Evolutionary conservation across 2,329 filamentous ascomycete species (phyloP), one percentile per base, ranked within the genome.

Genomic region (Sporothrix mexicana): DNA sequence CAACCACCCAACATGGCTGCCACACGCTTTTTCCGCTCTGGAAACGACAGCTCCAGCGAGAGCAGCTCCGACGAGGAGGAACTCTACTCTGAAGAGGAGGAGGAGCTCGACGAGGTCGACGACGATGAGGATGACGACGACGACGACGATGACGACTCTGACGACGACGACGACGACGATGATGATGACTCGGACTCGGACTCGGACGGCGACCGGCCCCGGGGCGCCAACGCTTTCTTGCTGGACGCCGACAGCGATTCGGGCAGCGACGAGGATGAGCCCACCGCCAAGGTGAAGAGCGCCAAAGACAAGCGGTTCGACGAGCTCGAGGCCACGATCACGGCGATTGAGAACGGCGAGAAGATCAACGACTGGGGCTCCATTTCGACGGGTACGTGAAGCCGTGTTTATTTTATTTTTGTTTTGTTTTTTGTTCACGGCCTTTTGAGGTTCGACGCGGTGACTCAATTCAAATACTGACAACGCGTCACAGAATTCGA

Each of bases 341-440:
- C 92, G 82, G 85, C 92, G 80, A 98, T 99, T 80, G 95, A 98
- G 81, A 99, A 99, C 85, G 95, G 93, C 75, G 88, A 96, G 83
- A 98, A 97, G 88, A 99, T 98, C 80, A 94, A 93, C 80, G 96
- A 99, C 84, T 99, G 96, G 96, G 93, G 92, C 77, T 91, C 95
- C 76, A 97, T 98, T 77, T 93, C 94, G 75, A 88, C 90, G 80
- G 94, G 95, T 97, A 88, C 79, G 91, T 79, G 2, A 20, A 12
- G n/a, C 51, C 6, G 6, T n/a, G 12, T 17, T 51, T 51, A 17
- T 7, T 15, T 13, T 49, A 45, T 49, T 5, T 25, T 10, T 30
- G n/a, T 25, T 61, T 61, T 61, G 55, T 36, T 23, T 7, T 61
- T 61, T 7, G 41, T 61, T 61, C 20, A 23, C 2, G 8, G 9